Evolutionary conservation across 805 yeast genomes (phyloP), one percentile per base, ranked within the genome.

Genomic region (Myxozyma geophila): DNA sequence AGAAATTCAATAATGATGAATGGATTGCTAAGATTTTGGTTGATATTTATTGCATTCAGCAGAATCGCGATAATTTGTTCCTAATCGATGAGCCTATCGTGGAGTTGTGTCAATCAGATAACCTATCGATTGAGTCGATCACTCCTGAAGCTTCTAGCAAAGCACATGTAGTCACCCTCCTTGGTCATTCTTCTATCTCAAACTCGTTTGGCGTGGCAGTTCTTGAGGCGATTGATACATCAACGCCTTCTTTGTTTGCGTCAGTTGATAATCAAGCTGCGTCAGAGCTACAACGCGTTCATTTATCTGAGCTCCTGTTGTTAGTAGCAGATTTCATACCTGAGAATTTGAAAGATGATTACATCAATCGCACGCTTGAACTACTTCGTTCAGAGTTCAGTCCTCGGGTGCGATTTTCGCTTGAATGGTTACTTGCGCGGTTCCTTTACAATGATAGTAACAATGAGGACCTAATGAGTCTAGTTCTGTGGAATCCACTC

Each of bases 341-440:
- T 2, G 62, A 62, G 0, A 64, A 63, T 0, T 56, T 76, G 17
- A 62, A 77, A 1, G 49, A 69, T 0, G 67, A 72, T 0, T 51
- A 70, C 46, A 71, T 83, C 8, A 66, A 74, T 0, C 55, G 58
- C 0, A 21, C 67, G 2, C 66, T 82, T 12, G 56, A 80, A 5
- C 73, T 77, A 8, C 76, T 90, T 12, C 77, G 81, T 48, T 75
- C 77, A 1, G 98, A 93, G 66, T 84, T 90, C 13, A 88, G 95
- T 66, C 97, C 97, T 0, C 77, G 86, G 52, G 89, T 85, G 5
- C 82, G 98, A 61, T 76, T 82, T 1, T 90, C 88, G 70, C 75
- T 89, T 59, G 98, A 92, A 71, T 92, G 97, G 97, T 78, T 87
- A 13, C 74, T 87, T 46, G 82, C 90, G 0, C 75, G 78, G 21